Conservation (phyloP, 2,329 filamentous ascomycete species). For the Cryphonectria carpinicola region DNA sequence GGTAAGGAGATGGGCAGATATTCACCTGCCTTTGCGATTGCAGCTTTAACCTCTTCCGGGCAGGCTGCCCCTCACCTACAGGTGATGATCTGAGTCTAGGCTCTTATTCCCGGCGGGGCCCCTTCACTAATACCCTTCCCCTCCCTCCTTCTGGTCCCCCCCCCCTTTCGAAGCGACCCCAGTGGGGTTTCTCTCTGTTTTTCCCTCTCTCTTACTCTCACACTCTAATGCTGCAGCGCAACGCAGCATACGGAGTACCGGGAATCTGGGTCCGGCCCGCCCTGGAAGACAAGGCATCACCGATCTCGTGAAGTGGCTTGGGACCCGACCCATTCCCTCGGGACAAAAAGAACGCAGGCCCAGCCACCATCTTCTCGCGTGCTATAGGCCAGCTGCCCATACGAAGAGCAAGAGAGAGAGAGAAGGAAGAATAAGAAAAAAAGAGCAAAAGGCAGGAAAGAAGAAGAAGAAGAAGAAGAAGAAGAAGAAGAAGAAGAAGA, state of each 20-base stretch:
- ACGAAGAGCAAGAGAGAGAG: not conserved
- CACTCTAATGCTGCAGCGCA: not conserved
- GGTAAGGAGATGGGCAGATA: not conserved
- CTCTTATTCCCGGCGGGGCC: constrained; percentile 1
- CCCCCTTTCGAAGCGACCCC: not conserved
- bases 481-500: not conserved
- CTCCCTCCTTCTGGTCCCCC: not conserved
- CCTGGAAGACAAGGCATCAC: constrained; percentile 13
- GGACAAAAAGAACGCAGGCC: not conserved
- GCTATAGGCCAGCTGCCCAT: not conserved
- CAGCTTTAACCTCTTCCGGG: not conserved
- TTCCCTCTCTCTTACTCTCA: not conserved
- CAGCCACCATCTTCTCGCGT: not conserved
- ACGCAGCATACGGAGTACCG: constrained; percentile 5
- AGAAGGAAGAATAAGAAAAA: not conserved
- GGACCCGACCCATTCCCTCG: constrained; percentile 7
- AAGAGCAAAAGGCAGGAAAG: not conserved
- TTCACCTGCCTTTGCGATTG: not conserved
- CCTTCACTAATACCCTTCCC: not conserved
- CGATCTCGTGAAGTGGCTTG: constrained; percentile 5
- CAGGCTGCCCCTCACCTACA: not conserved
- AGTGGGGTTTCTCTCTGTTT: not conserved
- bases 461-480: not conserved
- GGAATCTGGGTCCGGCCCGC: constrained; percentile 13
- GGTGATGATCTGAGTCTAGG: not conserved